Conservation (phyloP, 2,329 filamentous ascomycete species). For the Diaporthe citrichinensis region DNA sequence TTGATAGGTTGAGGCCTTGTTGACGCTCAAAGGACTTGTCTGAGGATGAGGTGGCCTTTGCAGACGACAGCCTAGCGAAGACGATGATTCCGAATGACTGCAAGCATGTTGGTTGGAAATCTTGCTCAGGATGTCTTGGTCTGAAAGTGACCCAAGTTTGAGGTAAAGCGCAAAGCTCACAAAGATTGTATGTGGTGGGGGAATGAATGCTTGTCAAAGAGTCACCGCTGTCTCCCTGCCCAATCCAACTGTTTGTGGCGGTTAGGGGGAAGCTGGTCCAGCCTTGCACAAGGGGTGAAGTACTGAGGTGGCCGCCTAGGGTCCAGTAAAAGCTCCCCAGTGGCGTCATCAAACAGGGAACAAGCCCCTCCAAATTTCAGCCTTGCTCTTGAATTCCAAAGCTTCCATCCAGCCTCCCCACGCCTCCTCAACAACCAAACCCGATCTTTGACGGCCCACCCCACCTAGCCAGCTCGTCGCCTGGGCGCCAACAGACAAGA, state of each 20-base stretch:
- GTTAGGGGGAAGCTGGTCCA: not conserved
- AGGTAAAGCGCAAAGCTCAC: not conserved
- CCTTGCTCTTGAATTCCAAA: conserved; percentile 18
- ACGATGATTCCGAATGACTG: not conserved
- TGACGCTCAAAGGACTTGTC: too few relatives aligned
- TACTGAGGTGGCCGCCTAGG: conserved; percentile 22
- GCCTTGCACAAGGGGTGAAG: conserved; percentile 33
- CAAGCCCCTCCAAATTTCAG: conserved; percentile 21
- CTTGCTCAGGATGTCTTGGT: not conserved
- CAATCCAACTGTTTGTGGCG: conserved; percentile 1
- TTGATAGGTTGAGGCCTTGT: not conserved
- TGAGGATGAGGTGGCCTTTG: conserved; percentile 11
- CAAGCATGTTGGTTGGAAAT: not conserved
- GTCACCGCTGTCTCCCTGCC: not conserved
- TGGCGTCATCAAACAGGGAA: conserved; percentile 36
- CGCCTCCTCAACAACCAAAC: not conserved
- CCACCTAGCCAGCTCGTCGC: conserved; percentile 7
- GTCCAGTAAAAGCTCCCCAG: conserved; percentile 20
- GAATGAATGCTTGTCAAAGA: not conserved
- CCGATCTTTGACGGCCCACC: not conserved
- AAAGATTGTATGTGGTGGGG: not conserved
- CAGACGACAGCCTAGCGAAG: conserved; percentile 13
- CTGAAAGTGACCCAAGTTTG: not conserved
- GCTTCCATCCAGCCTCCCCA: not conserved
- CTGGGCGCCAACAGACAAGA: conserved; percentile 52